A percentile compares a stretch with the other conserved stretches of the same genome.
Conservation (phyloP, 306 rosid genomes). For the Pueraria montana region DNA sequence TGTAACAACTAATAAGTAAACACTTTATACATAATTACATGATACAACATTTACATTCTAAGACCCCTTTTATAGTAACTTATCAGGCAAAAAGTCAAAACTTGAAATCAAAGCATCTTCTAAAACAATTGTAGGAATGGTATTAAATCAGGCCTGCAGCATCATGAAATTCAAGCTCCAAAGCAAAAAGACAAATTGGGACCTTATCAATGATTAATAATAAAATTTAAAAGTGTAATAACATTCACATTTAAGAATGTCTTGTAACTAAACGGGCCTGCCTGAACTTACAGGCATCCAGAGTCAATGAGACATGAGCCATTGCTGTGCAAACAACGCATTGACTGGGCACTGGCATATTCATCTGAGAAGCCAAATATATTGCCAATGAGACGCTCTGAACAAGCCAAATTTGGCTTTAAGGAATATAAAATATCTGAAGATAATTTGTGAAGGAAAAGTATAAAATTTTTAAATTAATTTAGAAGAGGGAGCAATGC, state of each 20-base stretch:
- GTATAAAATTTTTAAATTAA: background rate
- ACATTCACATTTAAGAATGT: conserved; percentile 24
- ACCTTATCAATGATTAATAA: conserved; percentile 25
- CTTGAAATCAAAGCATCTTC: conserved; percentile 8
- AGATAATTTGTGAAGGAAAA: conserved; percentile 60
- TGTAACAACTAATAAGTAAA: background rate
- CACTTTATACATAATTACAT: background rate
- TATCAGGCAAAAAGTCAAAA: background rate
- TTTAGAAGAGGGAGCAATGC: conserved; percentile 14
- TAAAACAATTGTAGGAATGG: conserved; percentile 16
- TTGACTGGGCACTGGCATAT: conserved; percentile 52
- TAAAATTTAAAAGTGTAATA: background rate
- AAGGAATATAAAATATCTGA: conserved; percentile 75
- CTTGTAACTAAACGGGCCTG: conserved; percentile 25
- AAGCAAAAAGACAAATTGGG: conserved; percentile 23
- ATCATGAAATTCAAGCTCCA: conserved; percentile 23
- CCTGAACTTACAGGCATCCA: conserved; percentile 73
- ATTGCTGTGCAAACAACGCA: conserved; percentile 50
- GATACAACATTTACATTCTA: background rate
- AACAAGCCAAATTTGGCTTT: conserved; percentile 63
- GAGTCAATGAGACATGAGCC: conserved; percentile 56
- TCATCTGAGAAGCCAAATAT: conserved; percentile 78
- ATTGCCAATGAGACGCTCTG: conserved; percentile 57
- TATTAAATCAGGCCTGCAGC: conserved; percentile 17
- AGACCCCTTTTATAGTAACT: conserved; percentile 27